Evolutionary conservation across 2,329 filamentous ascomycete species (phyloP), one percentile per base, ranked within the genome.

Genomic region (Paraphaeosphaeria sporulosa): DNA sequence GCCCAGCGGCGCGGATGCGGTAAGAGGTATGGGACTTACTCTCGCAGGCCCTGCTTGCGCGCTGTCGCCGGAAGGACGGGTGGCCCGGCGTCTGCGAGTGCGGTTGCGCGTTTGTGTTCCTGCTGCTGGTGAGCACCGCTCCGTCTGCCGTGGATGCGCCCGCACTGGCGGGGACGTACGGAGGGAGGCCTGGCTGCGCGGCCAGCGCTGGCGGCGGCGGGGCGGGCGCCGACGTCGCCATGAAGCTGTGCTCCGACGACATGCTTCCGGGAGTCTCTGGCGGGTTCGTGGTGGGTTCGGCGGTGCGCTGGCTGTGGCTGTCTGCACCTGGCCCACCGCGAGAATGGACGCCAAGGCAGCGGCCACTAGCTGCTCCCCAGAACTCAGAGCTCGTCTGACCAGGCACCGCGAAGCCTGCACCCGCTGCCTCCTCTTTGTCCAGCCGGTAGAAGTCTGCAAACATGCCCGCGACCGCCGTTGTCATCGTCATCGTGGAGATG

Each of bases 211-310:
- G 68, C 30, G 71, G 69, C n/a, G 66, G 54, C 49, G 70, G 64
- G 9, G 70, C 53, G n/a, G 71, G 63, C 58, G 65, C 64, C 46
- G 73, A 62, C 46, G 63, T 68, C 51, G 74, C 71, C 75, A 78
- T 78, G 75, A 78, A 79, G 64, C 72, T 76, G 64, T 76, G 72
- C 64, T 78, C 76, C 67, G 74, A 70, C 50, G 69, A 70, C 75
- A 77, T 78, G 66, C 47, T 71, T 48, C 40, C 49, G 36, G 57
- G 15, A 34, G 55, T 55, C 44, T 44, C 17, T 36, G 36, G 46
- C 10, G 40, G n/a, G 25, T 40, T 58, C 23, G 55, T 59, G 42
- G 57, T 51, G 47, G 58, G 47, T 55, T 50, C 25, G 58, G 42
- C 25, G 58, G 32, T 42, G 55, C 48, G 48, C 48, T 36, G 48